Conservation (phyloP, 116 monocot genomes). For the Posidonia oceanica region DNA sequence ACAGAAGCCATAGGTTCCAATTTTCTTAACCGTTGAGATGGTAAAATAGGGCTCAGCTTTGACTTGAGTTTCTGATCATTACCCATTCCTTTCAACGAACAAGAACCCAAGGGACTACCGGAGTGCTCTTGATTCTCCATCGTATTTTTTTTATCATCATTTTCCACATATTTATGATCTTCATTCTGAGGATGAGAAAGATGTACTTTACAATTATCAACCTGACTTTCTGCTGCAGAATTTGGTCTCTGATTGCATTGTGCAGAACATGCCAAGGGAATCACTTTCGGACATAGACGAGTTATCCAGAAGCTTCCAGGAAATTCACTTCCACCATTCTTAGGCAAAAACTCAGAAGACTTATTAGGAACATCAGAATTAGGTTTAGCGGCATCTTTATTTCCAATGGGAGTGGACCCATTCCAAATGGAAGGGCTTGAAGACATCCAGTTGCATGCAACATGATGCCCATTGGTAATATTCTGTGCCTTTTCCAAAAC, state of each 20-base stretch:
- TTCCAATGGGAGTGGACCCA: not conserved
- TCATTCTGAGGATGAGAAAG: not conserved
- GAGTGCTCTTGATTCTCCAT: not conserved
- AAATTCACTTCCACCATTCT: slow-evolving; percentile 15
- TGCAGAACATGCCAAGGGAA: not conserved
- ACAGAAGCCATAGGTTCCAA: slow-evolving; percentile 30
- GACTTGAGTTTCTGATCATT: slow-evolving; percentile 15
- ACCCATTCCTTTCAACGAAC: slow-evolving; percentile 8
- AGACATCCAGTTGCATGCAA: not conserved
- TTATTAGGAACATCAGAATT: not conserved
- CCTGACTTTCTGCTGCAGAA: not conserved
- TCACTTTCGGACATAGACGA: slow-evolving; percentile 27
- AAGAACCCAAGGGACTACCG: not conserved
- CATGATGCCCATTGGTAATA: not conserved
- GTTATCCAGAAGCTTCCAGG: slow-evolving; percentile 38
- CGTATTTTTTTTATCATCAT: not conserved
- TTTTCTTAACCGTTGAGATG: slow-evolving; percentile 22
- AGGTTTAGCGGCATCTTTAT: slow-evolving; percentile 2
- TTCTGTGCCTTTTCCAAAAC: not conserved
- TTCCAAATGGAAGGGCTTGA: slow-evolving; percentile 7
- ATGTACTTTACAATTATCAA: not conserved
- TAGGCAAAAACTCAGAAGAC: not conserved
- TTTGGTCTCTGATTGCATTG: slow-evolving; percentile 2
- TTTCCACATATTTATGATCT: not conserved
- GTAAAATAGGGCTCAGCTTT: slow-evolving; percentile 17